Evolutionary conservation across 2,329 filamentous ascomycete species (phyloP).

Genomic region (Clonostachys sp.): DNA sequence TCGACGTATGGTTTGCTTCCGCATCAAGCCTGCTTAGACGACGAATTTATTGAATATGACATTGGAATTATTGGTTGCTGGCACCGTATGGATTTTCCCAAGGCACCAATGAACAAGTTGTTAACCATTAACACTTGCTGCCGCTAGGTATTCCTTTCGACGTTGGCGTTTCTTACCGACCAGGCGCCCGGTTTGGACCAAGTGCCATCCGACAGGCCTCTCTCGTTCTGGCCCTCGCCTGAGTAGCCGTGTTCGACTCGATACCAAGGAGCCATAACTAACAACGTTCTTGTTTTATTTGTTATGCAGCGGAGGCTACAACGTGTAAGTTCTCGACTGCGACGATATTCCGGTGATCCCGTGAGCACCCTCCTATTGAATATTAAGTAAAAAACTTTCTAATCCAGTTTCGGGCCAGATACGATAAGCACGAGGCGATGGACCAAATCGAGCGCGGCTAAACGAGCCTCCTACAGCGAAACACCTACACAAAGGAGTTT

Average conservation of each 20-base stretch:
- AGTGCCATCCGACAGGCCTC: conserved; percentile 84
- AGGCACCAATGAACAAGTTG: not conserved
- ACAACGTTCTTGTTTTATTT: too few species aligned
- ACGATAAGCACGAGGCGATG: too few species aligned
- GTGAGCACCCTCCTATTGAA: conserved; percentile 66
- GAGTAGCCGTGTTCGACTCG: too few species aligned
- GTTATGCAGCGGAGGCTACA: conserved; percentile 70
- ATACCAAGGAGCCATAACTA: conserved; percentile 29
- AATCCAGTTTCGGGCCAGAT: too few species aligned
- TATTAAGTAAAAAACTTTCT: too few species aligned
- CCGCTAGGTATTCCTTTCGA: conserved; percentile 73
- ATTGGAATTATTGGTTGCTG: conserved; percentile 74
- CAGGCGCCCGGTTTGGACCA: conserved; percentile 79
- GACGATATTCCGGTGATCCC: conserved; percentile 80
- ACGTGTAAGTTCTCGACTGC: conserved; percentile 68
- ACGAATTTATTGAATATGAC: conserved; percentile 67
- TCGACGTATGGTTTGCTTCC: conserved; percentile 78
- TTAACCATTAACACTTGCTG: not conserved
- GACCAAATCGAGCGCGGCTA: conserved; percentile 53
- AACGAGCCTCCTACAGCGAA: conserved; percentile 64
- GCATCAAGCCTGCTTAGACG: conserved; percentile 73
- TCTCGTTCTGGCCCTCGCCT: conserved; percentile 82
- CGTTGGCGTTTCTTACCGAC: conserved; percentile 79
- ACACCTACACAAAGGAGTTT: conserved; percentile 31
- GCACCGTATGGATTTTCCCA: conserved; percentile 9